Conservation (phyloP, 2,329 filamentous ascomycete genomes). For the Monosporascus sp. region DNA sequence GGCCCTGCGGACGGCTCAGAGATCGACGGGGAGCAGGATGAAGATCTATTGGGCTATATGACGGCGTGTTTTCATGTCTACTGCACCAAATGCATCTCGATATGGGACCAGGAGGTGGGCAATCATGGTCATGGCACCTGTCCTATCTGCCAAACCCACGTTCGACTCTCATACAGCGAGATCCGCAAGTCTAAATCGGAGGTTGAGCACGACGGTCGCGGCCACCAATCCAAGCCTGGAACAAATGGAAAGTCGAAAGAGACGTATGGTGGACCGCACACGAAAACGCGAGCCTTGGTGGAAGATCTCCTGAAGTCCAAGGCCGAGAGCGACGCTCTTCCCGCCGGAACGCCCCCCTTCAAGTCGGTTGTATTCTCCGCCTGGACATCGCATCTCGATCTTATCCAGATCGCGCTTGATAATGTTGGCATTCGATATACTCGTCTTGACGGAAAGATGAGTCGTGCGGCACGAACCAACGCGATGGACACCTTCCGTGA, state of each 20-base stretch:
- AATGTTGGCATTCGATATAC: conserved; percentile 62
- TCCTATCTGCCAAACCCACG: conserved; percentile 60
- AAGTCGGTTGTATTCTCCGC: conserved; percentile 93
- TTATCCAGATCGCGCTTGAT: conserved; percentile 78
- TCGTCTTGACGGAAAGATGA: conserved; percentile 90
- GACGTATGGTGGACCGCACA: conserved; percentile 73
- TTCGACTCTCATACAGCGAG: conserved; percentile 61
- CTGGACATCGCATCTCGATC: conserved; percentile 93
- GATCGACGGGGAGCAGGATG: conserved; percentile 53
- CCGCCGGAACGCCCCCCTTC: conserved; percentile 62
- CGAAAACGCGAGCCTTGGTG: conserved; percentile 81
- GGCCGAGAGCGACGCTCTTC: conserved; percentile 54
- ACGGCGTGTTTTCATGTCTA: conserved; percentile 84
- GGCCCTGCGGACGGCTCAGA: conserved; percentile 46
- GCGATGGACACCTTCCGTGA: conserved; percentile 77
- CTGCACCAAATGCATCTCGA: conserved; percentile 67
- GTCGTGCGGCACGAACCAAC: conserved; percentile 63
- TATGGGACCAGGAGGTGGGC: conserved; percentile 52
- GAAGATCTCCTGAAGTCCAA: conserved; percentile 65
- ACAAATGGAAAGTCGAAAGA: conserved; percentile 36
- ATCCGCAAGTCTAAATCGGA: conserved; percentile 60
- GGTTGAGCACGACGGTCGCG: conserved; percentile 50
- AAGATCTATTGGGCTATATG: conserved; percentile 70
- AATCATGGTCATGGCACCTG: conserved; percentile 52
- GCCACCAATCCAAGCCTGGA: conserved; percentile 32